Percentiles rank a stretch among this genome's conserved stretches.
Evolutionary conservation across 2,329 filamentous ascomycete genomes (phyloP).

Genomic region (Colletotrichum orchidophilum): DNA sequence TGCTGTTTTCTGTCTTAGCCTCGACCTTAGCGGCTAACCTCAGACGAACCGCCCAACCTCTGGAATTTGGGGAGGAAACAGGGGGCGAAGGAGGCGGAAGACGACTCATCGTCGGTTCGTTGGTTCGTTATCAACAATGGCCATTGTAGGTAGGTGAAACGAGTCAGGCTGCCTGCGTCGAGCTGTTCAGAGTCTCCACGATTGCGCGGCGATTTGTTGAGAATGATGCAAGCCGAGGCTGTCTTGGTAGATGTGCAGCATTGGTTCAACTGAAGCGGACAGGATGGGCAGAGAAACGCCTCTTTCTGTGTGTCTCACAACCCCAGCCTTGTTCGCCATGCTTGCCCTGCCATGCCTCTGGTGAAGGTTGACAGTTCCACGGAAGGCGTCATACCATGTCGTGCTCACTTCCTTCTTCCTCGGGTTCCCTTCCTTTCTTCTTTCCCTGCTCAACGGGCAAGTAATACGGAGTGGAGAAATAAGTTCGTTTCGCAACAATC

Average conservation of each 20-base stretch:
- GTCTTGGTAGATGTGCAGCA: not conserved
- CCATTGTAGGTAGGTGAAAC: not conserved
- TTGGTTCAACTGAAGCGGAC: not conserved
- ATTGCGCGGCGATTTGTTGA: not conserved
- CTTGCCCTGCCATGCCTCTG: not conserved
- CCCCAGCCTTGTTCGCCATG: not conserved
- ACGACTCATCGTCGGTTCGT: not conserved
- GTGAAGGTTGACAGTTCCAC: slow-evolving; percentile 7
- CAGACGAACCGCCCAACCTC: slow-evolving; percentile 13
- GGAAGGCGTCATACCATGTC: slow-evolving; percentile 15
- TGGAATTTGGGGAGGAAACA: slow-evolving; percentile 7
- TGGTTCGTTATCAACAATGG: not conserved
- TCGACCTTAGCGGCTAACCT: slow-evolving; percentile 6
- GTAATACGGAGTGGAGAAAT: not conserved
- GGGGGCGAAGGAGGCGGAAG: not conserved
- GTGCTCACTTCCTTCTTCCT: not conserved
- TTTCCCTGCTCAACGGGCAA: not conserved
- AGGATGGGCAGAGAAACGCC: not conserved
- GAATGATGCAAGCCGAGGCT: not conserved
- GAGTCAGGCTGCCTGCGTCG: not conserved
- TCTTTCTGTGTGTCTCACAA: not conserved
- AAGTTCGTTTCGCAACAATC: not conserved
- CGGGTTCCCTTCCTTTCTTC: slow-evolving; percentile 1
- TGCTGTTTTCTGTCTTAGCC: slow-evolving; percentile 9
- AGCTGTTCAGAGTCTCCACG: not conserved